Percentiles rank a stretch among this genome's conserved stretches.
Evolutionary conservation across 208 protist species (phyloP).

Genomic region (Wallacemonas sp.): DNA sequence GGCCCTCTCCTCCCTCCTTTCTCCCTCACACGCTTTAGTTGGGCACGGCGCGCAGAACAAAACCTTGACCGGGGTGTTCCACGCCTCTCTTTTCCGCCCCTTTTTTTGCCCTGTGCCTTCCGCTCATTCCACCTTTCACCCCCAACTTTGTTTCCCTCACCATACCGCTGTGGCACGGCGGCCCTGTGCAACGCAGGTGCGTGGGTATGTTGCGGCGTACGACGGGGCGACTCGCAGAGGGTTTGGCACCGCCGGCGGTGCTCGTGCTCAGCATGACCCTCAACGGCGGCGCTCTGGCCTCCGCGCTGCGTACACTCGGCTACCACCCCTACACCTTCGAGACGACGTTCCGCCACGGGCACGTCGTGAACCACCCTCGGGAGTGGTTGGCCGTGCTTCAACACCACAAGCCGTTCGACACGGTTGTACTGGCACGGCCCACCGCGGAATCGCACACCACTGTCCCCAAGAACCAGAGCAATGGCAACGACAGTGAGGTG

Average conservation of each 20-base stretch:
- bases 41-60: too few species aligned
- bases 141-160: too few species aligned
- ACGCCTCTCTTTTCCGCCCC: too few species aligned
- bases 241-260: conserved; percentile 29
- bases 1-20: background rate
- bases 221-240: background rate
- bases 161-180: too few species aligned
- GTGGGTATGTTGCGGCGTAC: background rate
- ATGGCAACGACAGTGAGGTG: too few species aligned
- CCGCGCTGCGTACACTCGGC: conserved; percentile 57
- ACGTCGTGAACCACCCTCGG: conserved; percentile 65
- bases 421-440: conserved; percentile 26
- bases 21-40: background rate
- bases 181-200: background rate
- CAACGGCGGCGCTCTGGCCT: conserved; percentile 64
- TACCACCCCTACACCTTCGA: conserved; percentile 80
- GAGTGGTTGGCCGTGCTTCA: conserved; percentile 77
- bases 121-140: too few species aligned
- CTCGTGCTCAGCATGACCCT: conserved; percentile 80
- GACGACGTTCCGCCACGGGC: conserved; percentile 56
- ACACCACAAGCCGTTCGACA: conserved; percentile 65
- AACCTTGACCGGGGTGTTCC: too few species aligned
- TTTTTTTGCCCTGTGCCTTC: too few species aligned
- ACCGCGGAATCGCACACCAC: background rate
- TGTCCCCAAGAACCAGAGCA: background rate